Conservation (phyloP, 2,329 filamentous ascomycete genomes). For the Raffaelea albimanens region DNA sequence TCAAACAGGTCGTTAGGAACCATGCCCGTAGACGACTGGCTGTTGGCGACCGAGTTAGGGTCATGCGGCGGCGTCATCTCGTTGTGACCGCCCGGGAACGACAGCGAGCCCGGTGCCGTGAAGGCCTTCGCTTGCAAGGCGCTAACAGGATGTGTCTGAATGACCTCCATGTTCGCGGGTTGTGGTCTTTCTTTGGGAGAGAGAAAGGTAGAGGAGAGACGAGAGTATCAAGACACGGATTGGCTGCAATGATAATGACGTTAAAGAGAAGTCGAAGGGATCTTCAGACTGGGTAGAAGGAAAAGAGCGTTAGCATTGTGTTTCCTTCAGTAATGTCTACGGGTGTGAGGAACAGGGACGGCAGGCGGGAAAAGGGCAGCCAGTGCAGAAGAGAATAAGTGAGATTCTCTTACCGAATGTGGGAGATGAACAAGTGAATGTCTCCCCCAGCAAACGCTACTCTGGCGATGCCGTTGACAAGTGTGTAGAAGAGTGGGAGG, state of each 20-base stretch:
- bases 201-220: neutral
- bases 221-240: slow-evolving; percentile 2
- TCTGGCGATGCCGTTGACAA: neutral
- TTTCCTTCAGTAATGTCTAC: neutral
- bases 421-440: slow-evolving; percentile 98
- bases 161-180: slow-evolving; percentile 58
- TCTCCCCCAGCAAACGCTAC: slow-evolving; percentile 58
- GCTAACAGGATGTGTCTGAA: slow-evolving; percentile 85
- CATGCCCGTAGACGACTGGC: neutral
- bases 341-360: too few relatives aligned
- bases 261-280: neutral
- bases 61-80: slow-evolving; percentile 74
- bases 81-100: slow-evolving; percentile 75
- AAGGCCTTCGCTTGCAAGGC: slow-evolving; percentile 93
- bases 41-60: slow-evolving; percentile 18
- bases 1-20: neutral
- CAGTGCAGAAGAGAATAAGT: slow-evolving; percentile 11
- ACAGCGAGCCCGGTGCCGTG: slow-evolving; percentile 83
- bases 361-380: too few relatives aligned
- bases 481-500: too few relatives aligned
- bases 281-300: neutral
- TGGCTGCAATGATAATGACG: neutral
- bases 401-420: slow-evolving; percentile 52
- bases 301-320: neutral
- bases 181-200: too few relatives aligned